Evolutionary conservation across 192 early-diverging fungal genomes (phyloP).

Genomic region (Linnemannia elongata): DNA sequence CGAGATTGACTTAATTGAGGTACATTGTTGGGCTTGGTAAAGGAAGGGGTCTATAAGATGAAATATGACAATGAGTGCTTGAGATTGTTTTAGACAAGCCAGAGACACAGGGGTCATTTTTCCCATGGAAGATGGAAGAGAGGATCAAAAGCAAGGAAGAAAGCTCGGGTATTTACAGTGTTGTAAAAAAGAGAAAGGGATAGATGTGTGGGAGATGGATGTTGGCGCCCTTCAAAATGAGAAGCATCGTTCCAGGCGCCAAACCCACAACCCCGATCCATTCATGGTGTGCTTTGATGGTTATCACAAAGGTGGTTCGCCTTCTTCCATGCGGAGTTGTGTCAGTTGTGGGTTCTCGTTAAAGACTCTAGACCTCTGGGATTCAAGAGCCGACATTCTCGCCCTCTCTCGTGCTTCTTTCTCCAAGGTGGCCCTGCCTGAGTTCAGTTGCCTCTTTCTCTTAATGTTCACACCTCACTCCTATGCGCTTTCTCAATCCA

Average conservation of each 20-base stretch:
- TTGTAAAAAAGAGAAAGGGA: background rate
- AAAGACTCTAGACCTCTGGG: background rate
- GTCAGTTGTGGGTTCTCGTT: background rate
- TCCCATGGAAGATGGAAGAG: background rate
- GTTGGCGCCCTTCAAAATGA: background rate
- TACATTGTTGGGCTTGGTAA: background rate
- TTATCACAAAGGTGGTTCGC: background rate
- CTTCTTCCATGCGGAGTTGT: background rate
- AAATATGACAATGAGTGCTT: background rate
- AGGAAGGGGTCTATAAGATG: background rate
- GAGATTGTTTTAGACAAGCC: background rate
- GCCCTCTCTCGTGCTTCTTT: conserved; percentile 1
- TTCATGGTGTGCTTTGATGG: background rate
- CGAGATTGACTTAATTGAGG: background rate
- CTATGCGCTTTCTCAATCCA: too few relatives aligned
- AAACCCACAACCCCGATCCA: background rate
- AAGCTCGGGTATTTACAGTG: background rate
- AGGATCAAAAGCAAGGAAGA: background rate
- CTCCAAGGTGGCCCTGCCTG: too few relatives aligned
- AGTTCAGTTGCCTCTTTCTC: too few relatives aligned
- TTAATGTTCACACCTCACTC: too few relatives aligned
- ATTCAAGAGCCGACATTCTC: background rate
- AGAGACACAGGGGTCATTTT: background rate
- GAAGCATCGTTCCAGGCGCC: background rate
- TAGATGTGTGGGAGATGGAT: background rate